These are phyloP conservation scores for Puccinia novopanici DNA, from an alignment of 1,284 basidiomycete genomes.

Conservation along the genomic window DNA sequence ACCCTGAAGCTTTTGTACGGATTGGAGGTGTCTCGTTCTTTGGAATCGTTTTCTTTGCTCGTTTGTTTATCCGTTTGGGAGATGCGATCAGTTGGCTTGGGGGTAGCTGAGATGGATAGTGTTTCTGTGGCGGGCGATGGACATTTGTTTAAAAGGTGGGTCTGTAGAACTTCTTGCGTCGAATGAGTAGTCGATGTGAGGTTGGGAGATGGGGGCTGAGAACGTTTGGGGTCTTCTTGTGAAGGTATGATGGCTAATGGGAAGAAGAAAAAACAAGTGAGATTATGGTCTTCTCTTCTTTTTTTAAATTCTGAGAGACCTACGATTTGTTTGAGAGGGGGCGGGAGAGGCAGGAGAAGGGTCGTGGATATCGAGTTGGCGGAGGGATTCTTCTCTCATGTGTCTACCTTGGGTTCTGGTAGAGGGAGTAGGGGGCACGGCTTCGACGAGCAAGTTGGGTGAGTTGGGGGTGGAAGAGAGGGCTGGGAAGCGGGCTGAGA, in stretches of 20 bases:
- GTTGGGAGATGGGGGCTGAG: background rate
- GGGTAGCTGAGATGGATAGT: slow-evolving; percentile 13
- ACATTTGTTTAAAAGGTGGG: background rate
- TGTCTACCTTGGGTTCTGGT: slow-evolving; percentile 24
- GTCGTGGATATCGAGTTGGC: slow-evolving; percentile 30
- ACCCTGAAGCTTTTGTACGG: slow-evolving; percentile 63
- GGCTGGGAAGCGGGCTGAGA: slow-evolving; percentile 8
- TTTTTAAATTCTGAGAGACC: too few species aligned
- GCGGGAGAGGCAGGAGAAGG: slow-evolving; percentile 5
- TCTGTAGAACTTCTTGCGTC: slow-evolving; percentile 19
- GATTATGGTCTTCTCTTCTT: too few species aligned
- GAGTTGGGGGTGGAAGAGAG: too few species aligned
- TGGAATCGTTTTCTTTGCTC: too few species aligned
- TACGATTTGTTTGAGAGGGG: slow-evolving; percentile 6
- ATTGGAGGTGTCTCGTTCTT: slow-evolving; percentile 57
- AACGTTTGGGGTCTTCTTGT: slow-evolving; percentile 17
- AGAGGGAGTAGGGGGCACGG: background rate
- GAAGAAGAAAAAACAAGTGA: background rate
- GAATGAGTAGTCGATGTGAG: background rate
- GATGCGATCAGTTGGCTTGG: background rate
- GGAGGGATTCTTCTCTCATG: slow-evolving; percentile 26
- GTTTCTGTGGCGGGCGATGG: background rate
- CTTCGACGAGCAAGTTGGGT: background rate
- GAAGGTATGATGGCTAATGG: slow-evolving; percentile 3
- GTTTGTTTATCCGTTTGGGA: background rate